Base-by-base conservation (phyloP, 2,329 filamentous ascomycete species). In the Gnomoniopsis smithogilvyi region DNA sequence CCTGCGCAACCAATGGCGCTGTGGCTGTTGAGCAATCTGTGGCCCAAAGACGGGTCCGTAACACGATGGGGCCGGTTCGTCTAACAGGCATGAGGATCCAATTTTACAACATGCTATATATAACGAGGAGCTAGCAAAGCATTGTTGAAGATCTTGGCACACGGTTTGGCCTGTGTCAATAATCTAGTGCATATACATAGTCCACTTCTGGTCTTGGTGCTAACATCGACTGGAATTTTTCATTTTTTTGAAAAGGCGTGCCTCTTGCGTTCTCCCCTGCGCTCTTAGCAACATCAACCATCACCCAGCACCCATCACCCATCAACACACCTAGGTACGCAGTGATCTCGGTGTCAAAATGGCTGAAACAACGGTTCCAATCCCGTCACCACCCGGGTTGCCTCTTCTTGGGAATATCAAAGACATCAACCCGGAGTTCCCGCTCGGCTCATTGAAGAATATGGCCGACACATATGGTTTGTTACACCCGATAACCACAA, bases 391-490 rank as follows among this genome's bases (percentile, higher is more conserved):
- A 26, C 78, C 78, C 56, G 85, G 84, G 2, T 74, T 88, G 58
- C 88, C 87, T 1, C 70, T 91, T 26, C 63, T 91, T 24, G 88
- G 89, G 30, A 89, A 91, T 65, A 68, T 88, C 33, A 74, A 76
- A 56, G 85, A 89, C 63, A 80, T 92, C 62, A 82, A 88, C 59
- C 72, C 78, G 0, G 79, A 81, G n/a, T 76, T 81, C 22, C 83
- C 87, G 0, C 68, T 84, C 2, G 73, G 78, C 22, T 84, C 85
- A 24, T 70, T 90, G 21, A 68, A 72, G 6, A 76, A 80, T 12
- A 74, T 91, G 51, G 82, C 85, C 24, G 82, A 89, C 45, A 83
- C 80, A 60, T 90, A 90, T 72, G 88, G 87, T 87, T 67, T 64
- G 73, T 8, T 22, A 11, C n/a, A n/a, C n/a, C n/a, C n/a, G n/a